Conservation (phyloP, 2,329 filamentous ascomycete genomes). For the Penicillium sumatraense region DNA sequence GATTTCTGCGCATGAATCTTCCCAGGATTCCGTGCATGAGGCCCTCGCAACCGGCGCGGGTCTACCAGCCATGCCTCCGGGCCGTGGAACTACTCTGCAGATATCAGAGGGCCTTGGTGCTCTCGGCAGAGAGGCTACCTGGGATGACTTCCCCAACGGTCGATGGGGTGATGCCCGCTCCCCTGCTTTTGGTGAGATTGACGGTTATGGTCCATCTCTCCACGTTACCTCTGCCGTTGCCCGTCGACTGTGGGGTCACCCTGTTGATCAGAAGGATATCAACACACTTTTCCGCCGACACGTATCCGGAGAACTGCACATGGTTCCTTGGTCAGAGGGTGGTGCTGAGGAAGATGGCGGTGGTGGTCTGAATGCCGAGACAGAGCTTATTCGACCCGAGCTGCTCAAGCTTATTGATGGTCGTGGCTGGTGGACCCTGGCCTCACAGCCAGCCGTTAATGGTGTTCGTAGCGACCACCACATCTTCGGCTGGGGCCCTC, state of each 20-base stretch:
- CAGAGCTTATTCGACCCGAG: constrained; percentile 75
- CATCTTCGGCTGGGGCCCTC: constrained; percentile 91
- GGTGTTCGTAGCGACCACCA: constrained; percentile 75
- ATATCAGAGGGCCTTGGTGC: constrained; percentile 93
- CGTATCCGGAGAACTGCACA: constrained; percentile 75
- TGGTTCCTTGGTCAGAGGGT: constrained; percentile 88
- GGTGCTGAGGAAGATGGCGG: constrained; percentile 62
- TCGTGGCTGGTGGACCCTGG: constrained; percentile 92
- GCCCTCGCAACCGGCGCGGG: constrained; percentile 77
- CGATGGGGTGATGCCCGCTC: constrained; percentile 93
- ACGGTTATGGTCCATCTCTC: constrained; percentile 95
- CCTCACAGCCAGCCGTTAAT: constrained; percentile 92
- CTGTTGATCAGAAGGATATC: constrained; percentile 72
- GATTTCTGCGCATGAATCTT: constrained; percentile 39
- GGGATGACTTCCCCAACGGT: constrained; percentile 98
- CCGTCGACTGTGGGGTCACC: constrained; percentile 81
- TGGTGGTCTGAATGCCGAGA: constrained; percentile 68
- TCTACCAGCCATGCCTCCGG: constrained; percentile 71
- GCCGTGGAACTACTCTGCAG: constrained; percentile 80
- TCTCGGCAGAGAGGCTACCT: constrained; percentile 90
- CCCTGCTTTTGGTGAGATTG: constrained; percentile 93
- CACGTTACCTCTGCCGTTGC: constrained; percentile 88
- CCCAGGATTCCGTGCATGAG: constrained; percentile 58
- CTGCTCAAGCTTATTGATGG: constrained; percentile 76
- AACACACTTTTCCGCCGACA: constrained; percentile 80